A percentile compares a stretch with the other conserved stretches of the same genome.
Evolutionary conservation across 345 rosid species (phyloP).

Genomic region (Lumnitzera littorea): DNA sequence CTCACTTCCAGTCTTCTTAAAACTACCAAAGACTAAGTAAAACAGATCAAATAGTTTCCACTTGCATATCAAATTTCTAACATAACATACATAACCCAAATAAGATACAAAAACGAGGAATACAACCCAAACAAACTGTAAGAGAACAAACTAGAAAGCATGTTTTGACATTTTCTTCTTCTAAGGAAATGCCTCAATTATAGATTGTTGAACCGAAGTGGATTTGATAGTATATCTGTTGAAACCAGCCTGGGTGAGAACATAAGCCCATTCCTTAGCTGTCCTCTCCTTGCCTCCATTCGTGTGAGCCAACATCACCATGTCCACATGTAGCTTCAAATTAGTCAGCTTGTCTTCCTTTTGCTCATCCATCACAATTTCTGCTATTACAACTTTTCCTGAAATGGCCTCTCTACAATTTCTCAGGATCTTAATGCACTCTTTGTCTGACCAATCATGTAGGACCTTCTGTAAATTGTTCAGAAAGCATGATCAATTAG

Average conservation of each 20-base stretch:
- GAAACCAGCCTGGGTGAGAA: slow-evolving; percentile 56
- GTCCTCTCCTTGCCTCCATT: slow-evolving; percentile 40
- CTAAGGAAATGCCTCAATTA: slow-evolving; percentile 47
- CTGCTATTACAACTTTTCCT: slow-evolving; percentile 62
- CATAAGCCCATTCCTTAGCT: slow-evolving; percentile 52
- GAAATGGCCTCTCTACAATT: slow-evolving; percentile 59
- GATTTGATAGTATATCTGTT: slow-evolving; percentile 27
- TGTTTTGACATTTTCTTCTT: too few species aligned
- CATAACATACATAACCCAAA: too few species aligned
- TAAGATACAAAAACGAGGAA: too few species aligned
- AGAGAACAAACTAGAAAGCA: too few species aligned
- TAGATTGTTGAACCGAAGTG: slow-evolving; percentile 28
- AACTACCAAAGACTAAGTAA: too few species aligned
- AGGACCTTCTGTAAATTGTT: slow-evolving; percentile 42
- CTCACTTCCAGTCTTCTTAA: too few species aligned
- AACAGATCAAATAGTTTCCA: too few species aligned
- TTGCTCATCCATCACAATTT: slow-evolving; percentile 35
- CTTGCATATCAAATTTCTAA: too few species aligned
- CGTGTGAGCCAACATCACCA: slow-evolving; percentile 75
- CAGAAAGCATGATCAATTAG: background rate
- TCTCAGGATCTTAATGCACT: slow-evolving; percentile 52
- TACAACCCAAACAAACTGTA: too few species aligned
- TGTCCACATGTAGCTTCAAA: slow-evolving; percentile 49
- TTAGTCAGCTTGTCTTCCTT: slow-evolving; percentile 24
- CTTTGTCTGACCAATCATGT: slow-evolving; percentile 66